Evolutionary conservation across 1,284 basidiomycete genomes (phyloP).

Genomic region (Heliocybe sulcata): DNA sequence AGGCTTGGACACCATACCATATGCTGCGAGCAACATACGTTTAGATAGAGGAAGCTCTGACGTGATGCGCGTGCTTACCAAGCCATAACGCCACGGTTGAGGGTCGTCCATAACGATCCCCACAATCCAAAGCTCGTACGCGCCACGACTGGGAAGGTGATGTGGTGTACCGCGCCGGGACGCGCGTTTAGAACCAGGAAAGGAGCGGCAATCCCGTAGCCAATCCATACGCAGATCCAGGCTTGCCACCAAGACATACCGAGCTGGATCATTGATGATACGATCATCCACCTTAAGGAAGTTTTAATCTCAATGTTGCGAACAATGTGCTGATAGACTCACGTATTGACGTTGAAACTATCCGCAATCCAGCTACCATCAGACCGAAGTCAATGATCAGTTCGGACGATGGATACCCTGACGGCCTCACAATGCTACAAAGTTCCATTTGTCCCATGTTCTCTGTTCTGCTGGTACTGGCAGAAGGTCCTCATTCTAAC

Average conservation of each 20-base stretch:
- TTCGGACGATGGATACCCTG: not conserved
- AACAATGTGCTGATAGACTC: slow-evolving; percentile 22
- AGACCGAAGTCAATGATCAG: slow-evolving; percentile 3
- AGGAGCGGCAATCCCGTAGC: slow-evolving; percentile 65
- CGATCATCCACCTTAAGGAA: slow-evolving; percentile 64
- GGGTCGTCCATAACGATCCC: slow-evolving; percentile 64
- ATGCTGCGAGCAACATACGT: slow-evolving; percentile 31
- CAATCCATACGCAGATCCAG: slow-evolving; percentile 74
- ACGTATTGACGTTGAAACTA: slow-evolving; percentile 78
- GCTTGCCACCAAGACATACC: slow-evolving; percentile 82
- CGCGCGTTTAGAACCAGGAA: slow-evolving; percentile 80
- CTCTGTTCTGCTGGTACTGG: slow-evolving; percentile 52
- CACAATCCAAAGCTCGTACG: slow-evolving; percentile 78
- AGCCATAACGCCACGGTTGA: slow-evolving; percentile 70
- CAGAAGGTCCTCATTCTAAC: slow-evolving; percentile 56
- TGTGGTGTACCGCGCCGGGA: slow-evolving; percentile 71
- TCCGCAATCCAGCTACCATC: slow-evolving; percentile 68
- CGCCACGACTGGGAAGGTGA: slow-evolving; percentile 77
- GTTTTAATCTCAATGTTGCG: not conserved
- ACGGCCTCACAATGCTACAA: slow-evolving; percentile 49
- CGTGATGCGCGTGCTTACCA: slow-evolving; percentile 37
- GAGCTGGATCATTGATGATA: slow-evolving; percentile 66
- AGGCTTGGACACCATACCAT: slow-evolving; percentile 79
- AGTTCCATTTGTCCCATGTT: slow-evolving; percentile 57
- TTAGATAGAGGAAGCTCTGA: slow-evolving; percentile 10